Conservation (phyloP, 2,329 filamentous ascomycete species). For the Hortaea werneckii region DNA sequence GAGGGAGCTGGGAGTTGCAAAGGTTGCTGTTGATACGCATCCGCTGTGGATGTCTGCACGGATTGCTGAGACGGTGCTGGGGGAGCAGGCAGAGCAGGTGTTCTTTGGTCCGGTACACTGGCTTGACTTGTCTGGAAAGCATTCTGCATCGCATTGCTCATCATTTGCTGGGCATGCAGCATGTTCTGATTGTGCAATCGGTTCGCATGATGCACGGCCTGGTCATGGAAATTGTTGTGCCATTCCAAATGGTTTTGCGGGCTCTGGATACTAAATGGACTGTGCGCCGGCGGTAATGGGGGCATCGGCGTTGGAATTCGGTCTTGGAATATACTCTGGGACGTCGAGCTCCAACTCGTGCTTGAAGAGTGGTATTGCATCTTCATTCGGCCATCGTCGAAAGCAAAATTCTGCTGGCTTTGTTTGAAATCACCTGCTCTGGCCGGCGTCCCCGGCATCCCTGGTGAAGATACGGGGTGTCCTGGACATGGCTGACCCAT, state of each 20-base stretch:
- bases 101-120: not conserved
- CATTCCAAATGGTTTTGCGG: not conserved
- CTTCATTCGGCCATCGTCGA: conserved; percentile 1
- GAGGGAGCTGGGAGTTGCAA: not conserved
- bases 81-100: not conserved
- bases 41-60: not conserved
- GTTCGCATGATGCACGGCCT: not conserved
- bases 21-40: not conserved
- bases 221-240: not conserved
- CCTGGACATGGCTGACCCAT: not conserved
- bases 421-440: conserved; percentile 2
- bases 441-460: not conserved
- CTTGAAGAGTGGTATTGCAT: conserved; percentile 1
- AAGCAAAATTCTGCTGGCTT: conserved; percentile 2
- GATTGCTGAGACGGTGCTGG: not conserved
- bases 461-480: not conserved
- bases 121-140: not conserved
- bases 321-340: not conserved
- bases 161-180: not conserved
- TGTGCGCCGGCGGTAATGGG: not conserved
- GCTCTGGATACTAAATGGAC: not conserved
- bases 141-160: not conserved
- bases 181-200: not conserved
- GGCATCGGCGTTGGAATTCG: not conserved
- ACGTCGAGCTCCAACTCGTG: not conserved